Base-by-base conservation (phyloP, 192 early-diverging fungal species). In the Spinellus fusiger region DNA sequence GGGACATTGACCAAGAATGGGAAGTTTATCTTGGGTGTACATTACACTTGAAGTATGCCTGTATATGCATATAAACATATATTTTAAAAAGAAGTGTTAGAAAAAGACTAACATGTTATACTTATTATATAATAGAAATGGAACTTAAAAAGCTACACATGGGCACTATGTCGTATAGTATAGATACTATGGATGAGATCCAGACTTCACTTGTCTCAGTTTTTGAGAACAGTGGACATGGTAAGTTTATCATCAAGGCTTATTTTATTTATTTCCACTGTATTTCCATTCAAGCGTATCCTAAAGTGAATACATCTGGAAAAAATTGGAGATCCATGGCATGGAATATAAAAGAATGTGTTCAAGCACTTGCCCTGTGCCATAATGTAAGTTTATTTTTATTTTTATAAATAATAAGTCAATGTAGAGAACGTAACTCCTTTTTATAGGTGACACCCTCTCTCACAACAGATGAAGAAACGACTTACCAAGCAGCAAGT, bases 1-100 rank as follows among this genome's bases (percentile, higher is more conserved):
- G 95, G 95, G 27, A 98, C 95, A 20, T 67, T 98, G 68, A 98
- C 95, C 15, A 76, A 92, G 61, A 98, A 98, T 70, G 89, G 87
- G 88, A 81, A 55, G 49, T 10, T 2, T 23, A 55, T 40, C 53
- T 37, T 47, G 29, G 13, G 38, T n/a, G 31, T 23, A 57, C 44
- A 8, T 2, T 60, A 18, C 25, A 1, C 10, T 25, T 37, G 68
- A 25, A 26, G 0, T 10, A 49, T 23, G 18, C 22, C n/a, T 20
- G 16, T 5, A 13, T 20, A 15, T 75, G 12, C 2, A 29, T 0
- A 10, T 29, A 3, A 35, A 47, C 67, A 29, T 13, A 18, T 1
- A 26, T 16, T 2, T 20, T n/a, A 16, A 5, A 3, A 20, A 13
- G 25, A n/a, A n/a, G 35, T 38, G 22, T 5, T 38, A 6, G 35